Conservation (phyloP, 306 rosid genomes). For the Sindora glabra region DNA sequence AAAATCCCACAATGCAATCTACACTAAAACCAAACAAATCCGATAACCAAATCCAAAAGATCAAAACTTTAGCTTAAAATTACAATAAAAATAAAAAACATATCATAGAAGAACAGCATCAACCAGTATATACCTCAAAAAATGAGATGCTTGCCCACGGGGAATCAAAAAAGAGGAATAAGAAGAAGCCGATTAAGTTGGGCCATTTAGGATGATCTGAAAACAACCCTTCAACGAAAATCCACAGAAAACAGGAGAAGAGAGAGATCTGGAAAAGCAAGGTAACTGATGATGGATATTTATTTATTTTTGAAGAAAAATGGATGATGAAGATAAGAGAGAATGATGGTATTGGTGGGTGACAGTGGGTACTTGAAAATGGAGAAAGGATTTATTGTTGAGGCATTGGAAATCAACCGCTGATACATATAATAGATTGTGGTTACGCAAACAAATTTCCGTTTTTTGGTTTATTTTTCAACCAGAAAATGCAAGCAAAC, state of each 20-base stretch:
- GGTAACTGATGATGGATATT: not conserved
- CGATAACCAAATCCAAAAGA: conserved; percentile 5
- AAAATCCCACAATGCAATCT: conserved; percentile 25
- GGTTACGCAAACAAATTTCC: conserved; percentile 43
- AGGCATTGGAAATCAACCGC: conserved; percentile 25
- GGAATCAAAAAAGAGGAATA: not conserved
- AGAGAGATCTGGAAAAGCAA: not conserved
- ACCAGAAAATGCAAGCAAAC: not conserved
- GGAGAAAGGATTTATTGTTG: conserved; percentile 19
- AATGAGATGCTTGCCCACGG: not conserved
- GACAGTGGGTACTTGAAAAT: conserved; percentile 27
- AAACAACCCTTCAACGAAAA: not conserved
- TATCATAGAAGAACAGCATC: not conserved
- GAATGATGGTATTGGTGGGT: conserved; percentile 1
- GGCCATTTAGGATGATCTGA: conserved; percentile 1
- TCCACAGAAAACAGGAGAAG: not conserved
- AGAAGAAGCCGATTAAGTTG: not conserved
- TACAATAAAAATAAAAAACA: not conserved
- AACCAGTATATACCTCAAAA: conserved; percentile 16
- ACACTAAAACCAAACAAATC: not conserved
- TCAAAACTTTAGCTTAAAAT: conserved; percentile 1
- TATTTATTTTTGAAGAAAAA: no score
- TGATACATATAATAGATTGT: no score
- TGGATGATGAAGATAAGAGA: conserved; percentile 8
- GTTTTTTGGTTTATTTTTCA: not conserved